These are phyloP conservation scores for Cutaneotrichosporon mucoides DNA, from an alignment of 1,284 basidiomycete genomes.

Conservation along the genomic window DNA sequence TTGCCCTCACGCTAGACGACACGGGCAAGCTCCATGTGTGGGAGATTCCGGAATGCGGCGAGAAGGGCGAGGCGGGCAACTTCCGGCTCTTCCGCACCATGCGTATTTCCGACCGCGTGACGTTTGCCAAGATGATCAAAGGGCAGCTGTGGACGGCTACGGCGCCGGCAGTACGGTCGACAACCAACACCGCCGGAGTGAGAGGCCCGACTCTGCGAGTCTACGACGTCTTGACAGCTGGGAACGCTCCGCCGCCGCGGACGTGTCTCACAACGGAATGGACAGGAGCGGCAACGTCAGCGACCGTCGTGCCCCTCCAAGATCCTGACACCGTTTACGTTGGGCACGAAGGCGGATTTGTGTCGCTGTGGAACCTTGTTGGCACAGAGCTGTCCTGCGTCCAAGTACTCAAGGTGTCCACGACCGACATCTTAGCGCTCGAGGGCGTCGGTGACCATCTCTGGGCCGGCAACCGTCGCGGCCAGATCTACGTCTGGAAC, in stretches of 20 bases:
- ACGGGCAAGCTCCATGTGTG: slow-evolving; percentile 75
- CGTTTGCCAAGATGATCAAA: slow-evolving; percentile 67
- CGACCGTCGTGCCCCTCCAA: slow-evolving; percentile 67
- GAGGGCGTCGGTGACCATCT: slow-evolving; percentile 74
- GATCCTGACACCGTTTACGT: slow-evolving; percentile 65
- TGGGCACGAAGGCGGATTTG: slow-evolving; percentile 88
- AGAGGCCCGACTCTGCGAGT: slow-evolving; percentile 69
- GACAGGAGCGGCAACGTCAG: slow-evolving; percentile 72
- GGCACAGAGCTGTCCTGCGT: slow-evolving; percentile 32
- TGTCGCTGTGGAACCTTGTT: slow-evolving; percentile 65
- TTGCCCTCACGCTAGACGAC: slow-evolving; percentile 77
- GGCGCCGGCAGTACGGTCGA: slow-evolving; percentile 44
- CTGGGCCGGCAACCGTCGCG: slow-evolving; percentile 81
- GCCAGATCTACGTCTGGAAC: slow-evolving; percentile 79
- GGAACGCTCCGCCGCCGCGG: slow-evolving; percentile 40
- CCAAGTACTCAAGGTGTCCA: slow-evolving; percentile 61
- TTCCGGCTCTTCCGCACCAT: slow-evolving; percentile 56
- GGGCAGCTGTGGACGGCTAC: slow-evolving; percentile 71
- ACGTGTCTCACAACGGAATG: slow-evolving; percentile 55
- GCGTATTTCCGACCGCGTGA: slow-evolving; percentile 72
- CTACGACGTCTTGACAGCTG: slow-evolving; percentile 60
- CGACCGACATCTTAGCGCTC: slow-evolving; percentile 71
- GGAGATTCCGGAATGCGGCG: slow-evolving; percentile 36
- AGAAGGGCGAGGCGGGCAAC: slow-evolving; percentile 35
- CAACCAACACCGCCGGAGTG: slow-evolving; percentile 49